Conservation (phyloP, 495 filamentous ascomycete species). For the Talaromyces stipitatus region DNA sequence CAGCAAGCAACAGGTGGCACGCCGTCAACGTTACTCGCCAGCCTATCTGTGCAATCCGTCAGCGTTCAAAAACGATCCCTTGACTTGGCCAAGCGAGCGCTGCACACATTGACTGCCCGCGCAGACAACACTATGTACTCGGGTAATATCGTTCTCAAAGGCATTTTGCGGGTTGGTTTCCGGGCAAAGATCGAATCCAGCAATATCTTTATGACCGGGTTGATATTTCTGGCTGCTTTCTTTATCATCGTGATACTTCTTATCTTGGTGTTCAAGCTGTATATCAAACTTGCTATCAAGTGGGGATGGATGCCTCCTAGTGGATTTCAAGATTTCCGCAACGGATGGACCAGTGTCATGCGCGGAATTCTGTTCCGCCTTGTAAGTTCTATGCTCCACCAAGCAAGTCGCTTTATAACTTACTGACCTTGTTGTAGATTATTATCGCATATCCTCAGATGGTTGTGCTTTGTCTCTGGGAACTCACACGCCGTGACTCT, state of each 20-base stretch:
- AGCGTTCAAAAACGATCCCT: conserved; percentile 63
- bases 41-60: conserved; percentile 60
- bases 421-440: conserved; percentile 26
- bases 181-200: conserved; percentile 66
- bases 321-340: conserved; percentile 77
- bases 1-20: conserved; percentile 76
- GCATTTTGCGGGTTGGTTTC: conserved; percentile 81
- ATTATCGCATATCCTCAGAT: conserved; percentile 83
- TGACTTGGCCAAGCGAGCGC: conserved; percentile 30
- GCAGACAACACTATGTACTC: conserved; percentile 33
- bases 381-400: conserved; percentile 24
- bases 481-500: conserved; percentile 70
- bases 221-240: conserved; percentile 56
- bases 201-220: conserved; percentile 77
- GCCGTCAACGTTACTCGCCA: conserved; percentile 67
- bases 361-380: conserved; percentile 79
- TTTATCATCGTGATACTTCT: conserved; percentile 37
- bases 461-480: conserved; percentile 76
- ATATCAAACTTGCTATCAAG: conserved; percentile 57
- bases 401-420: background rate
- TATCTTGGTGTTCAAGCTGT: conserved; percentile 63
- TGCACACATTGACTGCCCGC: conserved; percentile 37
- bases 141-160: conserved; percentile 51
- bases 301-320: conserved; percentile 63
- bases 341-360: conserved; percentile 68